These are phyloP conservation scores for Inonotus hispidus DNA, from an alignment of 1,284 basidiomycete genomes.

Conservation along the genomic window DNA sequence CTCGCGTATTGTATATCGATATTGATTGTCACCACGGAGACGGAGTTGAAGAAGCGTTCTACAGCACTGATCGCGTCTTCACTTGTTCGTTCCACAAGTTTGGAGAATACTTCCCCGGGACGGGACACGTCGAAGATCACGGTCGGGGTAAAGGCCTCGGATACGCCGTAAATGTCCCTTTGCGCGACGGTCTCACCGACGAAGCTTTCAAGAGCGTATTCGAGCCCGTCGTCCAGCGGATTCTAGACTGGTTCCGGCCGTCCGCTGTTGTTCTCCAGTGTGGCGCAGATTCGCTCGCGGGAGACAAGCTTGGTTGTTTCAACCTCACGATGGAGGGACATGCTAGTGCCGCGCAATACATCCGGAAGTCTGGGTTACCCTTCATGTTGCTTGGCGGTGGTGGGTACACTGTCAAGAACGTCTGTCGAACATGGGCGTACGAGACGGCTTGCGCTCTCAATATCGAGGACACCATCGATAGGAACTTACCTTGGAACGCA, in stretches of 20 bases:
- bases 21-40: constrained; percentile 99
- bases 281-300: constrained; percentile 92
- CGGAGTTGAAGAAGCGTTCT: constrained; percentile 98
- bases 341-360: constrained; percentile 84
- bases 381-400: constrained; percentile 93
- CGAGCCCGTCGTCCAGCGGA: constrained; percentile 80
- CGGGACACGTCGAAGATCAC: constrained; percentile 81
- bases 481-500: constrained; percentile 89
- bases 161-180: constrained; percentile 90
- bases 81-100: constrained; percentile 96
- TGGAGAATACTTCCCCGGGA: constrained; percentile 97
- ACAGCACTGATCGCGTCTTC: constrained; percentile 95
- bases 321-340: constrained; percentile 95
- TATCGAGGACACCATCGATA: constrained; percentile 71
- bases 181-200: constrained; percentile 93
- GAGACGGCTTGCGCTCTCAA: constrained; percentile 95
- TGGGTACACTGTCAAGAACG: constrained; percentile 96
- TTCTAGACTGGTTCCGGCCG: constrained; percentile 88
- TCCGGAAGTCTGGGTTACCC: constrained; percentile 82
- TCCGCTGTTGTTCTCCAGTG: constrained; percentile 92
- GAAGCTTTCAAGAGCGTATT: constrained; percentile 79
- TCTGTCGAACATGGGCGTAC: constrained; percentile 93
- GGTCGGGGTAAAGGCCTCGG: constrained; percentile 85
- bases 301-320: constrained; percentile 95
- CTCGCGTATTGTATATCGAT: constrained; percentile 95